Conservation (phyloP, 2,329 filamentous ascomycete genomes). For the Fusarium nodosum region DNA sequence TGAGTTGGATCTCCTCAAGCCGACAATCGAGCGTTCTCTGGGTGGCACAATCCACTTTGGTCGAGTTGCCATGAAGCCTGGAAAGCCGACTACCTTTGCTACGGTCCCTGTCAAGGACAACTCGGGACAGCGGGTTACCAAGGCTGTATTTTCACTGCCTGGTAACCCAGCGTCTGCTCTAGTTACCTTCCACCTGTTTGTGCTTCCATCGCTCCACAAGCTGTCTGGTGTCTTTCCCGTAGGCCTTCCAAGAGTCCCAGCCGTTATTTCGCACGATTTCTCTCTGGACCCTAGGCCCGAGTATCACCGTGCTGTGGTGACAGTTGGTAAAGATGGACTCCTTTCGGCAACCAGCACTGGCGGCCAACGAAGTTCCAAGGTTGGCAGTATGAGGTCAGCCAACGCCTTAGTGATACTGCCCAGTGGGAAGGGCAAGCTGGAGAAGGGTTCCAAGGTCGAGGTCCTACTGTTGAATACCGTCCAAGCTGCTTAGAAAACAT, state of each 20-base stretch:
- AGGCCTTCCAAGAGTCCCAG: constrained; percentile 80
- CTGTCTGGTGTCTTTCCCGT: constrained; percentile 75
- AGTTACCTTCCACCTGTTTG: constrained; percentile 94
- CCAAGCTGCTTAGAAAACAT: constrained; percentile 41
- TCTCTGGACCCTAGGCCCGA: constrained; percentile 83
- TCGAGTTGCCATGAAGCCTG: constrained; percentile 96
- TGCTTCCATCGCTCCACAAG: constrained; percentile 86
- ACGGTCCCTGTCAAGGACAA: constrained; percentile 79
- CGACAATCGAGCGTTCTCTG: constrained; percentile 90
- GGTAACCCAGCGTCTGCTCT: constrained; percentile 95
- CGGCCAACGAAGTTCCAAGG: constrained; percentile 87
- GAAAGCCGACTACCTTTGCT: constrained; percentile 97
- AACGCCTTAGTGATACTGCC: constrained; percentile 88
- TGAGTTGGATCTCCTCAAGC: constrained; percentile 95
- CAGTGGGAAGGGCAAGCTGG: constrained; percentile 71
- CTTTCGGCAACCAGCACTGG: constrained; percentile 87
- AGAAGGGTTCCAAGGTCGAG: constrained; percentile 78
- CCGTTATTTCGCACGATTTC: constrained; percentile 79
- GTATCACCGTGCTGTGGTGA: constrained; percentile 88
- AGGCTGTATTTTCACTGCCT: constrained; percentile 88
- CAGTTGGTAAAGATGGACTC: constrained; percentile 73
- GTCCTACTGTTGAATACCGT: constrained; percentile 81
- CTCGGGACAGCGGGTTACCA: constrained; percentile 69
- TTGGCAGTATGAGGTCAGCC: constrained; percentile 88
- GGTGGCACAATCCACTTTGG: constrained; percentile 97